Conservation (phyloP, 345 rosid species). For the Gossypium australe region DNA sequence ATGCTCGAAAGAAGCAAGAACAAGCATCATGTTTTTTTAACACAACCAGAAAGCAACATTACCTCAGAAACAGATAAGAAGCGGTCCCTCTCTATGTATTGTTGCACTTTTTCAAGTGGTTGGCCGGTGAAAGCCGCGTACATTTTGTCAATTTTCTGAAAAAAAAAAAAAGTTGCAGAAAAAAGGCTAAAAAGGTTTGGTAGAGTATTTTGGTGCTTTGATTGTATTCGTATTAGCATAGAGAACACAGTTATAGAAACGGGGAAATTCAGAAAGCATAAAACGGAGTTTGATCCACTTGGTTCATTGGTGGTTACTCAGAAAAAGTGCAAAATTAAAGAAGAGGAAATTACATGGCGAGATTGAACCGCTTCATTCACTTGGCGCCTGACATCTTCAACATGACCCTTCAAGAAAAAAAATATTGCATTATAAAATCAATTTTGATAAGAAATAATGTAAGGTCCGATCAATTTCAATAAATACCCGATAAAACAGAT, state of each 20-base stretch:
- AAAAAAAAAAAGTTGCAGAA: not conserved
- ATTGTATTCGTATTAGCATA: not conserved
- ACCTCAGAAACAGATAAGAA: conserved; percentile 87
- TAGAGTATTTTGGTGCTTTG: no score
- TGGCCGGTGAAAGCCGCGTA: conserved; percentile 83
- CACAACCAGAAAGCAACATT: conserved; percentile 12
- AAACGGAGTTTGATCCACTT: not conserved
- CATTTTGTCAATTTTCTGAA: conserved; percentile 91
- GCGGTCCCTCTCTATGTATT: conserved; percentile 76
- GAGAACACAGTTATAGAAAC: no score
- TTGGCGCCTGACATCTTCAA: conserved; percentile 84
- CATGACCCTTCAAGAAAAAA: conserved; percentile 50
- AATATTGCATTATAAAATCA: not conserved
- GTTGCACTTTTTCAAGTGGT: conserved; percentile 75
- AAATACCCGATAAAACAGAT: not conserved
- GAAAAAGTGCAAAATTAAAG: not conserved
- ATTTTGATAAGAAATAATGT: not conserved
- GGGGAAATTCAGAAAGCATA: not conserved
- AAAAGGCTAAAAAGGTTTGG: not conserved
- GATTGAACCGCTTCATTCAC: conserved; percentile 82
- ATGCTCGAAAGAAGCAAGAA: not conserved
- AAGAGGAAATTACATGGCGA: conserved; percentile 43
- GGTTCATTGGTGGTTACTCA: not conserved
- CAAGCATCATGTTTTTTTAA: not conserved
- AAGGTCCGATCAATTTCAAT: not conserved